Percentiles rank a stretch among this genome's conserved stretches.
Conservation (phyloP, 805 yeast species). For the Grigorovia yakushimaensis region DNA sequence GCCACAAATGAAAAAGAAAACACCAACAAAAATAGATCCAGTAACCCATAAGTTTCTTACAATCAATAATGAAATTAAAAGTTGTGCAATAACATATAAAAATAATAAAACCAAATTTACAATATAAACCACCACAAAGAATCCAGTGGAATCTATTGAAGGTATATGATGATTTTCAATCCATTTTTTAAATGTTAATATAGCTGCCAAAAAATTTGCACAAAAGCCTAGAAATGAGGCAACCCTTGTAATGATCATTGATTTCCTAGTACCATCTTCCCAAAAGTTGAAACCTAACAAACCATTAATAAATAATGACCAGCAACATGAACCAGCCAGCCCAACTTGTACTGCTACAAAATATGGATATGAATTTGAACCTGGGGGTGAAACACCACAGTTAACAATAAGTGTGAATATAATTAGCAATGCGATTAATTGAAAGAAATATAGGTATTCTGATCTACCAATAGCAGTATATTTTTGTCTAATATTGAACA, state of each 20-base stretch:
- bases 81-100: slow-evolving; percentile 56
- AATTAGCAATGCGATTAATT: slow-evolving; percentile 46
- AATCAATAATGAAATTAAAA: slow-evolving; percentile 55
- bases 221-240: slow-evolving; percentile 49
- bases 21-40: slow-evolving; percentile 68
- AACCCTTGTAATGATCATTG: slow-evolving; percentile 48
- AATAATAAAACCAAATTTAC: slow-evolving; percentile 59
- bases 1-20: slow-evolving; percentile 69
- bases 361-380: slow-evolving; percentile 62
- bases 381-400: slow-evolving; percentile 88
- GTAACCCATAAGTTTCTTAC: slow-evolving; percentile 79
- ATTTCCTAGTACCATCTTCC: slow-evolving; percentile 80
- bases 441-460: slow-evolving; percentile 71
- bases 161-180: slow-evolving; percentile 36
- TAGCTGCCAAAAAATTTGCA: slow-evolving; percentile 53
- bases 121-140: slow-evolving; percentile 63
- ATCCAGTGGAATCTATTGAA: slow-evolving; percentile 46
- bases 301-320: slow-evolving; percentile 63
- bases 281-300: slow-evolving; percentile 78
- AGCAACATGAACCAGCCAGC: slow-evolving; percentile 58
- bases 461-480: slow-evolving; percentile 91
- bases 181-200: slow-evolving; percentile 68
- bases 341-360: slow-evolving; percentile 80
- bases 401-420: slow-evolving; percentile 70
- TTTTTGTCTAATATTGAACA: slow-evolving; percentile 70